These are phyloP conservation scores for Silene conica DNA, from an alignment of 148 eudicot genomes.

Conservation along the genomic window DNA sequence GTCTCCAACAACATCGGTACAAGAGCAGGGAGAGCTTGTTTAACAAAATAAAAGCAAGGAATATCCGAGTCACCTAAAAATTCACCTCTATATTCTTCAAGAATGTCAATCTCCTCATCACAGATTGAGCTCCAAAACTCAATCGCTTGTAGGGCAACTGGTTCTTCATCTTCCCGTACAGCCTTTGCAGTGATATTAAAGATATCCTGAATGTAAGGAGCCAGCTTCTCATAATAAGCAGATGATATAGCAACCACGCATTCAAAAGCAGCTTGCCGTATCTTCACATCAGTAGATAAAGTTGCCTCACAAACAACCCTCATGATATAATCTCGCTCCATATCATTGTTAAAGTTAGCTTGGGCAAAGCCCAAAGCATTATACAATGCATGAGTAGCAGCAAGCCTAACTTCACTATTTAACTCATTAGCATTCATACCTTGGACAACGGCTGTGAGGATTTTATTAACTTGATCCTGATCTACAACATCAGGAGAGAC, in stretches of 20 bases:
- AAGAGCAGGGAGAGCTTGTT: slow-evolving; percentile 90
- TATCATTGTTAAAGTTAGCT: slow-evolving; percentile 79
- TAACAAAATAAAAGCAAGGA: slow-evolving; percentile 86
- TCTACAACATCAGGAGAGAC: slow-evolving; percentile 83
- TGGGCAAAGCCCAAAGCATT: slow-evolving; percentile 95
- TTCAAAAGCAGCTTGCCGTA: slow-evolving; percentile 90
- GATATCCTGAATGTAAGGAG: slow-evolving; percentile 85
- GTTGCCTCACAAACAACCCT: slow-evolving; percentile 91
- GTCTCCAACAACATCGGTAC: slow-evolving; percentile 88
- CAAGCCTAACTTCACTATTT: slow-evolving; percentile 80
- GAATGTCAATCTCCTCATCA: slow-evolving; percentile 38
- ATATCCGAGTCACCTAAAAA: slow-evolving; percentile 81
- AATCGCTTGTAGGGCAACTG: slow-evolving; percentile 94
- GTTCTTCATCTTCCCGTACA: slow-evolving; percentile 86
- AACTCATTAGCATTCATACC: slow-evolving; percentile 63
- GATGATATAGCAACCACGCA: slow-evolving; percentile 90
- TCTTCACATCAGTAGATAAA: slow-evolving; percentile 71
- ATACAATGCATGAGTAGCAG: slow-evolving; percentile 82
- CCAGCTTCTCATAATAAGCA: slow-evolving; percentile 77
- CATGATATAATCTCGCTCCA: slow-evolving; percentile 96
- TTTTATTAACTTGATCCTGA: slow-evolving; percentile 92
- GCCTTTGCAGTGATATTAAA: slow-evolving; percentile 89
- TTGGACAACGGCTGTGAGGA: slow-evolving; percentile 91
- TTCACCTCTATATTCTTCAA: slow-evolving; percentile 83
- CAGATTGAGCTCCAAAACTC: slow-evolving; percentile 89